phyloP scores from a whole-genome alignment of 805 yeast species.

The Schizosaccharomyces pombe region ASM294v3 CU329670.1:987501-988000 shows the following conservation, averaged over 20 bases:
- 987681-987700: background rate
- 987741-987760: background rate
- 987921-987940: conserved; percentile 4
- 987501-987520: too few species aligned
- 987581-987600: too few species aligned
- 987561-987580: too few species aligned
- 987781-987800: background rate
- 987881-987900: conserved; percentile 4
- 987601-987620: too few species aligned
- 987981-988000: background rate
- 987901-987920: conserved; percentile 4
- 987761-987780: too few species aligned
- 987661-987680: background rate
- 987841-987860: conserved; percentile 1
- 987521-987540: too few species aligned
- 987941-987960: background rate
- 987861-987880: conserved; percentile 4
- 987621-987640: too few species aligned
- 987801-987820: background rate
- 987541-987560: too few species aligned
- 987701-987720: conserved; percentile 3
- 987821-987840: background rate
- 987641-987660: too few species aligned
- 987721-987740: background rate
- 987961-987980: background rate